These are phyloP conservation scores for Fraxinus sp. DNA, from an alignment of 305 asterid species.

Conservation along the genomic window DNA sequence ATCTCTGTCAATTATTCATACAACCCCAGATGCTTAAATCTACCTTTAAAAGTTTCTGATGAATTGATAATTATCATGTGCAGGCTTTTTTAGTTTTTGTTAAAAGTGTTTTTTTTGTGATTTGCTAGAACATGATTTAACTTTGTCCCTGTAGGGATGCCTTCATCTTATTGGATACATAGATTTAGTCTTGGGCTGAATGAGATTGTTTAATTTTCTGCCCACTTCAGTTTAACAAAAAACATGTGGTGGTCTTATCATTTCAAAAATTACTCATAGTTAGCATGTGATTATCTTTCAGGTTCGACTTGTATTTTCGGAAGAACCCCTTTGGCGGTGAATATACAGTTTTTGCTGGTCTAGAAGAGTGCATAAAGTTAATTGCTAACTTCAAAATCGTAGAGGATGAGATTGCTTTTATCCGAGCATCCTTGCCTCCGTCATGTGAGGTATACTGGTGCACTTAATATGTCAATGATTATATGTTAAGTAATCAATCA, in stretches of 20 bases:
- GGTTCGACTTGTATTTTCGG: slow-evolving; percentile 83
- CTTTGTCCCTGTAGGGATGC: not conserved
- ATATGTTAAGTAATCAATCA: slow-evolving; percentile 8
- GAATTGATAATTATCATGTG: not conserved
- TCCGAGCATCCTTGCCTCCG: slow-evolving; percentile 57
- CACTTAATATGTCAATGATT: slow-evolving; percentile 16
- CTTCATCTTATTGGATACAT: not conserved
- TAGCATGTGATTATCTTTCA: slow-evolving; percentile 31
- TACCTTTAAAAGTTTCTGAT: not conserved
- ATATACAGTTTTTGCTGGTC: slow-evolving; percentile 89
- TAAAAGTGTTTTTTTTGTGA: not conserved
- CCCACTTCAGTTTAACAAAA: not conserved
- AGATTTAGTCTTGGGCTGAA: not conserved
- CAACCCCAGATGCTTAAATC: not conserved
- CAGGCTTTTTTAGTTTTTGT: not conserved
- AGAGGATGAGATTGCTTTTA: slow-evolving; percentile 76
- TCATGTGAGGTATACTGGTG: slow-evolving; percentile 69
- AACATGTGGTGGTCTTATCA: not conserved
- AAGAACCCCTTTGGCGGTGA: slow-evolving; percentile 90
- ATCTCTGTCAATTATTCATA: not conserved
- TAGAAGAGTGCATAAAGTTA: slow-evolving; percentile 84
- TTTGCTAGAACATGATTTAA: not conserved
- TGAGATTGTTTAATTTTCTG: not conserved
- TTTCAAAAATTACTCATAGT: slow-evolving; percentile 21
- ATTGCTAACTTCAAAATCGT: slow-evolving; percentile 71